Conservation (phyloP, 805 yeast genomes). For the Yarrowia divulgata region DNA sequence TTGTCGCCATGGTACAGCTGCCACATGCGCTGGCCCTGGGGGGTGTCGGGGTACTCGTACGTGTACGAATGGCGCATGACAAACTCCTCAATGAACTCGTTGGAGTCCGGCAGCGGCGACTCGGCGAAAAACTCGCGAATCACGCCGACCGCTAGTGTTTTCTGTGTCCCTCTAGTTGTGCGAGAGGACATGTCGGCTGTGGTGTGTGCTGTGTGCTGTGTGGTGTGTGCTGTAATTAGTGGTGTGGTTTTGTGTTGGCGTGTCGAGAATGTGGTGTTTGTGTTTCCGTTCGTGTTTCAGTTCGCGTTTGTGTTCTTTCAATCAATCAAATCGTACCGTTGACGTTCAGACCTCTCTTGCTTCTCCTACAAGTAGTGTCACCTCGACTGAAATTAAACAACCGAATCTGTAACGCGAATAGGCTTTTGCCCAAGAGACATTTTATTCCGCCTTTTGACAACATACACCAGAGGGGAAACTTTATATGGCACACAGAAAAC, state of each 20-base stretch:
- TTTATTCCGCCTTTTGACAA: slow-evolving; percentile 38
- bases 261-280: no score
- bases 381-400: slow-evolving; percentile 29
- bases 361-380: no score
- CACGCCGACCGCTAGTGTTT: slow-evolving; percentile 21
- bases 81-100: slow-evolving; percentile 27
- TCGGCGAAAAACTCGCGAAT: slow-evolving; percentile 23
- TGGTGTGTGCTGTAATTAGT: background rate
- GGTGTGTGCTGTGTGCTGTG: background rate
- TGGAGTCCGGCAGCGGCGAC: slow-evolving; percentile 10
- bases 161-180: slow-evolving; percentile 3
- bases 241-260: background rate
- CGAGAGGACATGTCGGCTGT: slow-evolving; percentile 5
- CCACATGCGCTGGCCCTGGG: slow-evolving; percentile 28
- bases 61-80: slow-evolving; percentile 32
- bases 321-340: no score
- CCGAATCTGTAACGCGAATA: slow-evolving; percentile 36
- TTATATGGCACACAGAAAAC: no score
- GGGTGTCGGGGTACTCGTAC: slow-evolving; percentile 33
- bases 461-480: slow-evolving; percentile 14
- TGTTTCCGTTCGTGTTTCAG: background rate
- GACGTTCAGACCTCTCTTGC: no score
- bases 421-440: slow-evolving; percentile 30
- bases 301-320: no score
- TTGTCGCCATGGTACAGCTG: slow-evolving; percentile 29